Conservation (phyloP, 495 filamentous ascomycete species). For the Penicillium herquei region DNA sequence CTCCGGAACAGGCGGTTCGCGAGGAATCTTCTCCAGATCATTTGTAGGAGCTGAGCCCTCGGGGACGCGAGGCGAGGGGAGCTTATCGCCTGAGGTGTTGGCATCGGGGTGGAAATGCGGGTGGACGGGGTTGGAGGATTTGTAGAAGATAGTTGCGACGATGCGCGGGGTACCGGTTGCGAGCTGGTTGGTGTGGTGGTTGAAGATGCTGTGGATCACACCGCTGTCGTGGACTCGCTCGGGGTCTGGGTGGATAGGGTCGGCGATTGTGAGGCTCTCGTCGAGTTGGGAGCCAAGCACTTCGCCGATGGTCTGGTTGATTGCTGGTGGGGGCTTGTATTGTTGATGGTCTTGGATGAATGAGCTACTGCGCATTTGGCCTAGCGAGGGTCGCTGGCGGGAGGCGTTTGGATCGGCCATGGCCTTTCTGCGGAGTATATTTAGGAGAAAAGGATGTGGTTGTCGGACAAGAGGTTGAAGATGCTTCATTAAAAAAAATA, state of each 20-base stretch:
- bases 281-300: constrained; percentile 32
- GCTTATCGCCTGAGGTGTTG: constrained; percentile 25
- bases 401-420: constrained; percentile 35
- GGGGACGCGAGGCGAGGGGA: constrained; percentile 41
- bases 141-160: constrained; percentile 50
- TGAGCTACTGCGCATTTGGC: constrained; percentile 62
- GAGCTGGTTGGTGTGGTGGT: constrained; percentile 35
- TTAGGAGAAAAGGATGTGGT: not conserved
- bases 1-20: constrained; percentile 63
- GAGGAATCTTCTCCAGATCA: constrained; percentile 66
- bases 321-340: constrained; percentile 58
- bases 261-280: constrained; percentile 28
- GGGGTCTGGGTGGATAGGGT: constrained; percentile 46
- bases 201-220: constrained; percentile 45
- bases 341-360: constrained; percentile 74
- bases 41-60: constrained; percentile 61
- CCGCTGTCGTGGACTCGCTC: constrained; percentile 45
- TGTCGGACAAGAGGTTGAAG: not conserved
- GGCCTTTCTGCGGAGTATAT: not conserved
- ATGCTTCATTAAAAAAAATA: not conserved
- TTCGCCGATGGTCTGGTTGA: constrained; percentile 43
- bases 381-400: constrained; percentile 41
- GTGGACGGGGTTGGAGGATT: constrained; percentile 42
- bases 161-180: constrained; percentile 39
- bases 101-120: constrained; percentile 44